Percentiles rank a stretch among this genome's conserved stretches.
phyloP scores from a whole-genome alignment of 345 rosid species.

The Trapa incisa region DNA sequence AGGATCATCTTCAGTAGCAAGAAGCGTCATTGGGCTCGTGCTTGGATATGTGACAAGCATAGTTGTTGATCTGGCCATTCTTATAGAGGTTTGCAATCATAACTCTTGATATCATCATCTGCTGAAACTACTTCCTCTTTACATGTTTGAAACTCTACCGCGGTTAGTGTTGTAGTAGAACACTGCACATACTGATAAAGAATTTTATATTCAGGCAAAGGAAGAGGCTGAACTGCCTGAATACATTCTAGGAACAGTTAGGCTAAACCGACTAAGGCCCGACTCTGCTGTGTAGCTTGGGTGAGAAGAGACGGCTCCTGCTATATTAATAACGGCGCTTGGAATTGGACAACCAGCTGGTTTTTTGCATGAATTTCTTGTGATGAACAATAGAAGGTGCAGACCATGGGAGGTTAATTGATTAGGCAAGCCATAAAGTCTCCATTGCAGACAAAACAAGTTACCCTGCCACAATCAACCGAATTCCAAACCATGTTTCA shows the following conservation, averaged over 20 bases:
- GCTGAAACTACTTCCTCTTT: not conserved
- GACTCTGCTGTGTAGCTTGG: slow-evolving; percentile 59
- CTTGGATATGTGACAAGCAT: slow-evolving; percentile 94
- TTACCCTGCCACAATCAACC: not conserved
- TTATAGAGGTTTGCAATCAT: slow-evolving; percentile 58
- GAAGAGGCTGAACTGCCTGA: slow-evolving; percentile 83
- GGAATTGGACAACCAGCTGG: too few relatives aligned
- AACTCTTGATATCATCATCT: not conserved
- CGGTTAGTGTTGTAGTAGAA: too few relatives aligned
- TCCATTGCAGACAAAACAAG: not conserved
- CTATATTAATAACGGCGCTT: too few relatives aligned
- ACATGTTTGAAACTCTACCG: too few relatives aligned
- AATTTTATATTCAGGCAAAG: slow-evolving; percentile 41
- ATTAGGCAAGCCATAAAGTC: not conserved
- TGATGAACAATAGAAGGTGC: too few relatives aligned
- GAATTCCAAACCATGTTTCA: not conserved
- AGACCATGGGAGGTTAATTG: too few relatives aligned
- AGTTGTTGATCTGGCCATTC: slow-evolving; percentile 87
- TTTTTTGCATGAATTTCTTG: too few relatives aligned
- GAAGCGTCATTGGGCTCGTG: slow-evolving; percentile 81
- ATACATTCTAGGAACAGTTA: slow-evolving; percentile 83
- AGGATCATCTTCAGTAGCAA: slow-evolving; percentile 99
- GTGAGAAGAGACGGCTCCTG: slow-evolving; percentile 12
- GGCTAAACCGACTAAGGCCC: slow-evolving; percentile 58
- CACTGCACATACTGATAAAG: not conserved